Evolutionary conservation across 2,329 filamentous ascomycete genomes (phyloP).

Genomic region (Colletotrichum tropicale): DNA sequence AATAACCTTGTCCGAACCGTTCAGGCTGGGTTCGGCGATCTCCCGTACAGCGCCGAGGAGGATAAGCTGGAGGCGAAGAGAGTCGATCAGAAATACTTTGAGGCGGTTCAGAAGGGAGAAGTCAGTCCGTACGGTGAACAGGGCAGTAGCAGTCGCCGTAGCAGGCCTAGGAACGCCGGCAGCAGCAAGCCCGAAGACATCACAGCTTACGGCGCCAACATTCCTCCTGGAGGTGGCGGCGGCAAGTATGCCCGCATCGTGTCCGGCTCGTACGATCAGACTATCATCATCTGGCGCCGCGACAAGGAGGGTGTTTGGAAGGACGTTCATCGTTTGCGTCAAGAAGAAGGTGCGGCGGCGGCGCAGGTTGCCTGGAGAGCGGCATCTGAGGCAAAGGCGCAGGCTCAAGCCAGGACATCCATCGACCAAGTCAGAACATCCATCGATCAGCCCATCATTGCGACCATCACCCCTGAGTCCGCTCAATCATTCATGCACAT

Average conservation of each 20-base stretch:
- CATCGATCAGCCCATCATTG: constrained; percentile 33
- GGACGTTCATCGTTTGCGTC: constrained; percentile 74
- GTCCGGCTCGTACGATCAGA: constrained; percentile 95
- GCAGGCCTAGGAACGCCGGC: constrained; percentile 66
- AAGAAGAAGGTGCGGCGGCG: constrained; percentile 70
- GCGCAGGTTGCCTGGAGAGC: constrained; percentile 35
- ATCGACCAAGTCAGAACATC: constrained; percentile 26
- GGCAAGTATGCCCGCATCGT: constrained; percentile 93
- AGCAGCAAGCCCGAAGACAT: constrained; percentile 78
- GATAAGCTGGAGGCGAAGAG: constrained; percentile 74
- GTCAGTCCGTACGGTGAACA: constrained; percentile 30
- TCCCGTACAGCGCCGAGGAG: constrained; percentile 79
- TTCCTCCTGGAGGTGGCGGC: constrained; percentile 90
- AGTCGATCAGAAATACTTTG: constrained; percentile 76
- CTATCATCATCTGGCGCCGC: constrained; percentile 92
- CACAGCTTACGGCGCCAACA: constrained; percentile 79
- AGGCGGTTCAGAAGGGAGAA: constrained; percentile 56
- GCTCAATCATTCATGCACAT: constrained; percentile 51
- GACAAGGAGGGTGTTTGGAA: constrained; percentile 87
- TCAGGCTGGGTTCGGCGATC: constrained; percentile 91
- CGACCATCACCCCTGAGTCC: constrained; percentile 34
- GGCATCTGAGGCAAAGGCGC: not conserved
- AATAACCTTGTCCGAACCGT: constrained; percentile 88
- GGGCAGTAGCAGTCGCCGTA: constrained; percentile 31
- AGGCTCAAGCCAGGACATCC: constrained; percentile 14